Conservation (phyloP, 2,329 filamentous ascomycete genomes). For the Epichloe gansuensis region DNA sequence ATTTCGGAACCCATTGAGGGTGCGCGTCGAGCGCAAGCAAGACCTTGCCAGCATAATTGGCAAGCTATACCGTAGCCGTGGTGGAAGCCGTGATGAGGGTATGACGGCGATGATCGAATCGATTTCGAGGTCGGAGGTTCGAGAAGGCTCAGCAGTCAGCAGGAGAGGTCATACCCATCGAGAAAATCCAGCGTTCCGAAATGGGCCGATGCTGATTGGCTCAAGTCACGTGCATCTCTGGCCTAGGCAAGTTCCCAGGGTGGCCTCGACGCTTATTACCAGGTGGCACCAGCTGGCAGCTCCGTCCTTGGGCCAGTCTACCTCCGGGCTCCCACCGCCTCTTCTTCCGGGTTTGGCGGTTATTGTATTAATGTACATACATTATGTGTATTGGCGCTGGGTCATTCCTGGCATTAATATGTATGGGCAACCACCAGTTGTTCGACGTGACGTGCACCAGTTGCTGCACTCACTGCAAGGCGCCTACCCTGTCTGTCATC, state of each 20-base stretch:
- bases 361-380: too few species aligned
- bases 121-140: slow-evolving; percentile 24
- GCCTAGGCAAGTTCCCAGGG: slow-evolving; percentile 8
- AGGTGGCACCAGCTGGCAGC: not conserved
- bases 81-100: slow-evolving; percentile 22
- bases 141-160: slow-evolving; percentile 26
- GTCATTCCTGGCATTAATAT: not conserved
- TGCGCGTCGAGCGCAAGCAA: slow-evolving; percentile 77
- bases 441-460: not conserved
- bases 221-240: slow-evolving; percentile 20
- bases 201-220: slow-evolving; percentile 31
- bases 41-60: slow-evolving; percentile 87
- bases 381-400: not conserved
- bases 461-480: not conserved
- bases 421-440: not conserved
- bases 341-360: not conserved
- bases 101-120: slow-evolving; percentile 23
- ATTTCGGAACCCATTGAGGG: slow-evolving; percentile 66
- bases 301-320: too few species aligned
- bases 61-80: slow-evolving; percentile 27
- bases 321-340: not conserved
- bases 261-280: not conserved
- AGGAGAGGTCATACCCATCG: slow-evolving; percentile 21
- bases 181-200: slow-evolving; percentile 32
- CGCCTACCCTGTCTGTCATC: not conserved